phyloP scores from a whole-genome alignment of 176 grass and related monocot genomes.

The Lolium rigidum region DNA sequence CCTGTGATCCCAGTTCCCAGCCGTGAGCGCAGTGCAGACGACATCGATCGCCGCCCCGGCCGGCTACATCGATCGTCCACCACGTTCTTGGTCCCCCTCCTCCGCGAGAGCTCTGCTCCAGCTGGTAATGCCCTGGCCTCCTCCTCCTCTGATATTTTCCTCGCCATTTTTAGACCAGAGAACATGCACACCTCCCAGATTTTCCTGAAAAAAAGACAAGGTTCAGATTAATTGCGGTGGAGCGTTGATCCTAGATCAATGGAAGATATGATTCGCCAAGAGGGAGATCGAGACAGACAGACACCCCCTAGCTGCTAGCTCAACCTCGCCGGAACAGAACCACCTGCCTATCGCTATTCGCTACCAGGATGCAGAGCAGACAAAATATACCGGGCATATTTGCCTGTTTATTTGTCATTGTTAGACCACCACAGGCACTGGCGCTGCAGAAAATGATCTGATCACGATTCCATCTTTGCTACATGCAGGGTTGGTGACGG shows the following conservation, averaged over 20 bases:
- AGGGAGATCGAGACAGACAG: background rate
- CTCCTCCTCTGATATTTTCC: background rate
- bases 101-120: background rate
- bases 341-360: no score
- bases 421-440: background rate
- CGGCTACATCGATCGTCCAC: background rate
- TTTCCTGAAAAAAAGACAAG: background rate
- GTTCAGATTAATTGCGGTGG: background rate
- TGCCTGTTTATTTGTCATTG: background rate
- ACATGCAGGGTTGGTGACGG: background rate
- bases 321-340: background rate
- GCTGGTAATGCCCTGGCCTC: conserved; percentile 11
- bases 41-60: background rate
- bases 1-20: background rate
- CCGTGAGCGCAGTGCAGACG: no score
- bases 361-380: background rate
- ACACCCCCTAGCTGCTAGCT: no score
- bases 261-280: background rate
- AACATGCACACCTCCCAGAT: background rate
- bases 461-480: background rate
- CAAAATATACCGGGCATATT: background rate
- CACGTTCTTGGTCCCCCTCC: background rate
- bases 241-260: background rate
- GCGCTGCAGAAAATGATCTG: background rate
- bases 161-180: background rate